phyloP scores from a whole-genome alignment of 106 monocot genomes.

The Platanthera zijinensis region DNA sequence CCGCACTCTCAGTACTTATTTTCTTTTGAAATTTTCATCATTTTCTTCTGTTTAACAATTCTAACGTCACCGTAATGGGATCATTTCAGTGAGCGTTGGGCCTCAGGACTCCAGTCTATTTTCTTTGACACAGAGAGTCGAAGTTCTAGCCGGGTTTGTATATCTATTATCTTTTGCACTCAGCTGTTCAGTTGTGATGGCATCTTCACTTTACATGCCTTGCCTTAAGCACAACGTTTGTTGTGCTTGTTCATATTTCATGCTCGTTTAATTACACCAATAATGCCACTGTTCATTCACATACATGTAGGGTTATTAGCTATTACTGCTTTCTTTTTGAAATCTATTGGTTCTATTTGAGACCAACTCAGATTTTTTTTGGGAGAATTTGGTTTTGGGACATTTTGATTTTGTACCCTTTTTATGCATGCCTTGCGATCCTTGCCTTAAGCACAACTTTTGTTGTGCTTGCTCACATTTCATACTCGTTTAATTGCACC shows the following conservation, averaged over 20 bases:
- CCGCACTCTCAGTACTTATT: background rate
- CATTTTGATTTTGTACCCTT: background rate
- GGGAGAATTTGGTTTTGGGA: background rate
- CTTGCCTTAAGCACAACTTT: background rate
- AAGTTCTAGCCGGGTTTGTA: conserved; percentile 79
- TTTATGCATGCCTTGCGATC: background rate
- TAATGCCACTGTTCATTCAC: background rate
- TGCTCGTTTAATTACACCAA: background rate
- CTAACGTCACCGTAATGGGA: conserved; percentile 7
- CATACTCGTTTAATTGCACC: background rate
- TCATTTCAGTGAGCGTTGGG: conserved; percentile 62
- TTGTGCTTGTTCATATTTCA: conserved; percentile 1
- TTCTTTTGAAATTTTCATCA: background rate
- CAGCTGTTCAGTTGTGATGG: background rate
- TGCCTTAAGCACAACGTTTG: background rate
- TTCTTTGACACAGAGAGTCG: conserved; percentile 60
- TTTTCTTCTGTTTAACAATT: background rate
- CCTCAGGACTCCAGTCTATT: conserved; percentile 47
- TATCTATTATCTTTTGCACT: background rate
- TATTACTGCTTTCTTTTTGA: background rate
- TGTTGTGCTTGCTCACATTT: conserved; percentile 4
- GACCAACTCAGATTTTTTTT: background rate
- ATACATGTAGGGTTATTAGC: background rate
- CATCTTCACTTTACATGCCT: background rate
- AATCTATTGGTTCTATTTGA: background rate